Base-by-base conservation (phyloP, 225 moss, liverwort and hornwort genomes). In the Lunularia cruciata region DNA sequence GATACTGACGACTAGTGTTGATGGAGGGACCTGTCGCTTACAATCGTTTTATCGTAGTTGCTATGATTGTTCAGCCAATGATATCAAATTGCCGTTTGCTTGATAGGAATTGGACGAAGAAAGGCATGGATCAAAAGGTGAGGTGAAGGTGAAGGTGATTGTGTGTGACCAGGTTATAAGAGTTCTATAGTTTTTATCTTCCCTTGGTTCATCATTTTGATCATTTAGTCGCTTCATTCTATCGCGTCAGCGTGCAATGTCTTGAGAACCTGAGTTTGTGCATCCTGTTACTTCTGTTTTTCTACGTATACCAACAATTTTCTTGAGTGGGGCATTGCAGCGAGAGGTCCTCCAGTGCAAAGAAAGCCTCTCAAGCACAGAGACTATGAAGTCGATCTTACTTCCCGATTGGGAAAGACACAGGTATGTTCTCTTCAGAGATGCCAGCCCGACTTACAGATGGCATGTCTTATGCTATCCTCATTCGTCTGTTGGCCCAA, bases 281-380 rank as follows among this genome's bases (percentile, higher is more conserved):
- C 22, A 48, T 54, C 12, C 13, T 36, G 7, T 37, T 19, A 20
- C 8, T 16, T 57, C 23, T 38, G 1, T 9, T 22, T 38, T 60
- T 3, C 54, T 54, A 1, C 2, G 54, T 22, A 25, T 8, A 31
- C 15, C 52, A 39, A 69, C 57, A 51, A 45, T 6, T 19, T 63
- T 53, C 28, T 38, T 35, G 33, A n/a, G 9, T 63, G 36, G 33
- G 59, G 30, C 28, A 3, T 32, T 70, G 54, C 81, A 81, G 81
- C 81, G 23, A 85, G 96, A 25, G 96, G 90, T 33, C 92, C 96
- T 71, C 86, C 86, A 34, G 86, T 96, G 23, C 96, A 92, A 73
- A 78, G 92, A 68, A 96, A 92, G 72, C 96, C 92, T 53, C 60
- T 96, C 63, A 96, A 96, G 87, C 93, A 96, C 60, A 86, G 96